Evolutionary conservation across 163 green algal species (phyloP).

Genomic region (Chlamydomonas reinhardtii): DNA sequence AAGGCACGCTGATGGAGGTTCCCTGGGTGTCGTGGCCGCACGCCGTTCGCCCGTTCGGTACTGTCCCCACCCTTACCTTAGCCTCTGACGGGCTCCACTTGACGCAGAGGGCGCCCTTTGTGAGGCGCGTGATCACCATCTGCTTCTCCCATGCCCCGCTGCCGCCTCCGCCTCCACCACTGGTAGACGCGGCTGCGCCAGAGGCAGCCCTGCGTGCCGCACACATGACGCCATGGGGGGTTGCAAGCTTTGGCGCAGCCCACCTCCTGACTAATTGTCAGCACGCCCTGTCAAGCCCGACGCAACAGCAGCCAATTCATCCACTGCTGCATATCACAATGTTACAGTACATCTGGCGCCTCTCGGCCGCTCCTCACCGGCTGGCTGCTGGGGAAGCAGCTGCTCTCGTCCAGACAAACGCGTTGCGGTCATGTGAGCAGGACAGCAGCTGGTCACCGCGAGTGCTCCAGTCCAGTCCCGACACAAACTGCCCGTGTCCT

Average conservation of each 20-base stretch:
- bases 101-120: constrained; percentile 59
- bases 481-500: constrained; percentile 74
- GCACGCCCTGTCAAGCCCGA: too few relatives aligned
- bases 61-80: constrained; percentile 47
- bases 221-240: not conserved
- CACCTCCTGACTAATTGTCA: too few relatives aligned
- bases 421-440: constrained; percentile 80
- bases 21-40: too few relatives aligned
- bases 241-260: not conserved
- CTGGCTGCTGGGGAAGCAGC: not conserved
- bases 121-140: constrained; percentile 56
- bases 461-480: constrained; percentile 68
- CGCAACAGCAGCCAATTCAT: too few relatives aligned
- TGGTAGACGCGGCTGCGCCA: not conserved
- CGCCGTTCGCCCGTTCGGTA: too few relatives aligned
- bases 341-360: too few relatives aligned
- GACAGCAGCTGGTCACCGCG: constrained; percentile 65
- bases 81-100: constrained; percentile 58
- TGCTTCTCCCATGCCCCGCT: constrained; percentile 37
- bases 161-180: too few relatives aligned
- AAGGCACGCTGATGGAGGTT: too few relatives aligned
- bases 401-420: constrained; percentile 61
- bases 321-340: too few relatives aligned
- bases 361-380: too few relatives aligned
- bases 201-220: not conserved